Base-by-base conservation (phyloP, 306 rosid species). In the Dicorynia guianensis region DNA sequence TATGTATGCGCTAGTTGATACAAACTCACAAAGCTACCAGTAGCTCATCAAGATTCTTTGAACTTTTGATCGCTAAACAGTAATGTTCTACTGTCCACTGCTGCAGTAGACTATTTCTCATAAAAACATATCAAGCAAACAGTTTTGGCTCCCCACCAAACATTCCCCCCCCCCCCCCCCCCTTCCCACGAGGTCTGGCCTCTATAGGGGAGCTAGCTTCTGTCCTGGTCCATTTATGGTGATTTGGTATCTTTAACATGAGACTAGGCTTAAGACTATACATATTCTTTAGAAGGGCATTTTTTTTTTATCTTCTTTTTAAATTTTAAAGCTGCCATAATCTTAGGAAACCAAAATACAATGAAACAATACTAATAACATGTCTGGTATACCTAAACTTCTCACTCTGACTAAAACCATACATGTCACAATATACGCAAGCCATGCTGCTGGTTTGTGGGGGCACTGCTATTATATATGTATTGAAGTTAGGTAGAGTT, bases 141-240 rank as follows among this genome's bases (percentile, higher is more conserved):
- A 78, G 14, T 52, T 30, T 54, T 6, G 56, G 77, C 64, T 67
- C 76, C 76, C 79, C 44, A 82, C 68, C 79, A 43, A 72, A 82
- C 64, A 69, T 30, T 54, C 50, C 47, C 74, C 54, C 35, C 39
- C 42, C 79, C 73, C 67, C 56, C 33, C 53, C 47, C 74, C 54
- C 35, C 39, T 40, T 79, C 73, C 67, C 56, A 17, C 53, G 4
- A 47, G 6, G 53, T 10, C 13, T 47, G 11, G n/a, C 2, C 30
- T 25, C 30, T 25, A 1, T 2, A 25, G 30, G 2, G 30, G 30
- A 25, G 30, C 30, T 25, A 25, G 30, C 30, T 25, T 25, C 30
- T 25, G 30, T 25, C 30, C 2, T 25, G 30, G 30, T 43, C 33
- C 13, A 17, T 13, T 43, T 75, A 25, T 70, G 36, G 63, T 71